Base-by-base conservation (phyloP, 2,329 filamentous ascomycete species). In the Bipolaris sorokiniana region DNA sequence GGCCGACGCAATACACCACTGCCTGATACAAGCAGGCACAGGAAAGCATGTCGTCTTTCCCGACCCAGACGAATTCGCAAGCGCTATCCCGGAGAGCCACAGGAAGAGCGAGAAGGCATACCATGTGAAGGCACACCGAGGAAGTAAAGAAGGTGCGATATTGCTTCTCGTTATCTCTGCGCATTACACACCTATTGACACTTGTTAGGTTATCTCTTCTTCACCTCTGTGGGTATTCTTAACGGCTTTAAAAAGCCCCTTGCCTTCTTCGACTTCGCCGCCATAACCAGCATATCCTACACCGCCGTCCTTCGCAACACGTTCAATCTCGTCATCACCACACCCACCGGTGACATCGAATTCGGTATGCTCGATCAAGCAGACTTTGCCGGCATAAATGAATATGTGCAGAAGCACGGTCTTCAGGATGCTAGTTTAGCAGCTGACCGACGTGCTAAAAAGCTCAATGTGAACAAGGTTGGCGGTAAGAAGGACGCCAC, bases 171-270 rank as follows among this genome's bases (percentile, higher is more conserved):
- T 23, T 34, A 6, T n/a, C n/a, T 16, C 5, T 10, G 11, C 20
- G 28, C 11, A 2, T 15, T n/a, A 22, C 13, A 34, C 15, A 34
- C 20, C 6, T 38, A 36, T 65, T 70, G 50, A 72, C 54, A 49
- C n/a, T 6, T 5, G 1, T 9, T 56, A 86, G 85, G 86, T 37
- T 88, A 85, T 67, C 79, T 89, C 13, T 88, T 86, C 77, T 83
- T 88, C 70, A 80, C 88, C 10, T 79, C 83, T 18, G 82, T 80
- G 7, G 86, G 86, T 31, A 84, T 89, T 46, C 72, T 88, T 38
- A 88, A 84, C 67, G 86, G 83, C 38, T 88, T 87, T 79, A 88
- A 88, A 68, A 89, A 88, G 66, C 86, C 86, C 0, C 77, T 89
- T 22, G 72, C 83, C 7, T 88, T 85, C 76, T 87, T 88, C 68